A percentile compares a stretch with the other conserved stretches of the same genome.
These are phyloP conservation scores for Metarhizium robertsii DNA, from an alignment of 2,329 filamentous ascomycete genomes.

Conservation along the genomic window DNA sequence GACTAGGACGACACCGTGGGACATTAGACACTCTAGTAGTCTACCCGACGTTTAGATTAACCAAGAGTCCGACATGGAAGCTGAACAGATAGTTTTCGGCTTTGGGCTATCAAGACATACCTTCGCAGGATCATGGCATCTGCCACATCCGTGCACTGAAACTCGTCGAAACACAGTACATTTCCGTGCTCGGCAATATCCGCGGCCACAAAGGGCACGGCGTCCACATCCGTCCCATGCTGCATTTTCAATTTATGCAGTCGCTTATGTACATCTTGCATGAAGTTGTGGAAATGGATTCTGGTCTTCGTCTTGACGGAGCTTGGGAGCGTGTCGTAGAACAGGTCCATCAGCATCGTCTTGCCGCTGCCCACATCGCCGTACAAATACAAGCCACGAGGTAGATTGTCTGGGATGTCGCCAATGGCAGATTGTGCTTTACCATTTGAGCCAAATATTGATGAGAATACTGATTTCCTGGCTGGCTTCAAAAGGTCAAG, in stretches of 20 bases:
- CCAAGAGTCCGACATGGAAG: background rate
- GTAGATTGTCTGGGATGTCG: conserved; percentile 62
- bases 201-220: conserved; percentile 86
- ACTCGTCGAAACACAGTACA: conserved; percentile 96
- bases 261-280: conserved; percentile 92
- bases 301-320: conserved; percentile 76
- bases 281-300: conserved; percentile 99
- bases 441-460: conserved; percentile 48
- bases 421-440: conserved; percentile 28
- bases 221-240: conserved; percentile 83
- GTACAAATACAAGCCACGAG: conserved; percentile 86
- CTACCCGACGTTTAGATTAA: conserved; percentile 23
- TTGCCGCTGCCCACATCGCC: conserved; percentile 96
- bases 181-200: conserved; percentile 78
- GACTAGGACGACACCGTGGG: conserved; percentile 90
- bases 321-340: conserved; percentile 81
- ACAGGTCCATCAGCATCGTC: conserved; percentile 99
- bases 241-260: conserved; percentile 84
- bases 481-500: conserved; percentile 56
- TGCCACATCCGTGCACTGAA: conserved; percentile 96
- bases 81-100: background rate
- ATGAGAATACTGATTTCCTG: conserved; percentile 47
- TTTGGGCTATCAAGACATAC: conserved; percentile 11
- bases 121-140: conserved; percentile 95
- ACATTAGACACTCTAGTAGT: conserved; percentile 84